These are phyloP conservation scores for Suillus ampliporus DNA, from an alignment of 768 basidiomycete genomes.

Conservation along the genomic window DNA sequence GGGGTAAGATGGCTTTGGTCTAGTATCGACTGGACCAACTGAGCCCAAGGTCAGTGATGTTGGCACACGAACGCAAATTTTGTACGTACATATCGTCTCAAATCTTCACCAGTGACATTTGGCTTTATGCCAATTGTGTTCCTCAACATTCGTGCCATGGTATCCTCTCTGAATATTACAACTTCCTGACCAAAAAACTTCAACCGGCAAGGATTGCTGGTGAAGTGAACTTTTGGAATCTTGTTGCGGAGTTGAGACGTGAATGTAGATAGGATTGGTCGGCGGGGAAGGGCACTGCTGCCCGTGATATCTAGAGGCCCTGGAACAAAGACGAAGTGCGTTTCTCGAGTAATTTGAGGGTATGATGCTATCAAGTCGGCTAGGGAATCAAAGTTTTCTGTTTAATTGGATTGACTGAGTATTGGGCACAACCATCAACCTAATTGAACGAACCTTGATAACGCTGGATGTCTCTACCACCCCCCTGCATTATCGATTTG, in stretches of 20 bases:
- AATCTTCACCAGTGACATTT: slow-evolving; percentile 73
- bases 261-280: slow-evolving; percentile 79
- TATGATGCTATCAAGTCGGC: slow-evolving; percentile 86
- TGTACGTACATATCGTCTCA: slow-evolving; percentile 83
- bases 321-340: slow-evolving; percentile 94
- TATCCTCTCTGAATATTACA: slow-evolving; percentile 90
- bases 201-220: slow-evolving; percentile 91
- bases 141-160: slow-evolving; percentile 92
- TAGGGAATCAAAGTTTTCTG: slow-evolving; percentile 87
- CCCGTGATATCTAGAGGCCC: slow-evolving; percentile 90
- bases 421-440: background rate
- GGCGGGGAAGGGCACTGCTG: slow-evolving; percentile 81
- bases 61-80: slow-evolving; percentile 9
- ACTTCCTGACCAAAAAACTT: slow-evolving; percentile 97
- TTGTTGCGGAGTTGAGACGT: slow-evolving; percentile 69
- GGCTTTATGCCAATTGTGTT: slow-evolving; percentile 91
- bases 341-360: slow-evolving; percentile 72
- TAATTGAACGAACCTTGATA: slow-evolving; percentile 72
- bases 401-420: slow-evolving; percentile 10
- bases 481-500: slow-evolving; percentile 78
- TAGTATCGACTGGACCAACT: slow-evolving; percentile 96
- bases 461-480: slow-evolving; percentile 73
- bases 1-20: slow-evolving; percentile 97
- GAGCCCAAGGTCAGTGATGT: slow-evolving; percentile 7
- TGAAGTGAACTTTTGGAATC: slow-evolving; percentile 82